Conservation (phyloP, 2,329 filamentous ascomycete genomes). For the Pseudogymnoascus sp. region DNA sequence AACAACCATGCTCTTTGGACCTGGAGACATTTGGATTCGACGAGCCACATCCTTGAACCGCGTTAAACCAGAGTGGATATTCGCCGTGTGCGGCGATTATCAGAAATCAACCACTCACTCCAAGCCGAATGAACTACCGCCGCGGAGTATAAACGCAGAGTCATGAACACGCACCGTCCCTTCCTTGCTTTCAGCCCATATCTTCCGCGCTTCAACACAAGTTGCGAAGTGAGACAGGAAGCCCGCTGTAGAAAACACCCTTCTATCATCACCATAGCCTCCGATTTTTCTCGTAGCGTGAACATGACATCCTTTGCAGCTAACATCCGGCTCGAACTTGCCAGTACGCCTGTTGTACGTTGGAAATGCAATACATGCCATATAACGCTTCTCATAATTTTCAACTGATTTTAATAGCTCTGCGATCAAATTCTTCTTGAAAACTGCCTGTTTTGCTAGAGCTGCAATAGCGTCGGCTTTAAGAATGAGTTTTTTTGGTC, state of each 20-base stretch:
- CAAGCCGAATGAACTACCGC: not conserved
- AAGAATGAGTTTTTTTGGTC: not conserved
- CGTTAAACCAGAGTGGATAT: not conserved
- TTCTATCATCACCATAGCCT: not conserved
- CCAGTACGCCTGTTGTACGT: no score
- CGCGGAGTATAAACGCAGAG: not conserved
- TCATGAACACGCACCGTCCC: not conserved
- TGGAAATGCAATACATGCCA: no score
- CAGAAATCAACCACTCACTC: not conserved
- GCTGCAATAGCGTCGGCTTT: not conserved
- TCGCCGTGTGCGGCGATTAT: not conserved
- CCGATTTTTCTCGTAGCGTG: not conserved
- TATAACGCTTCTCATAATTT: no score
- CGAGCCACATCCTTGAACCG: not conserved
- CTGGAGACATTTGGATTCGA: not conserved
- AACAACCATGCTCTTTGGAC: not conserved
- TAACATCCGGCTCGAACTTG: no score
- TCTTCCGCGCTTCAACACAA: not conserved
- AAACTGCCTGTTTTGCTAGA: not conserved
- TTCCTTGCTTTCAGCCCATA: not conserved
- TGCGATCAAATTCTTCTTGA: not conserved
- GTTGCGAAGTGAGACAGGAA: not conserved
- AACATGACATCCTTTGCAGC: not conserved
- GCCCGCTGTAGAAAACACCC: not conserved
- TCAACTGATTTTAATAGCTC: not conserved